A percentile compares a stretch with the other conserved stretches of the same genome.
These are phyloP conservation scores for Lichtheimia ramosa DNA, from an alignment of 371 early-diverging fungal genomes.

Conservation along the genomic window DNA sequence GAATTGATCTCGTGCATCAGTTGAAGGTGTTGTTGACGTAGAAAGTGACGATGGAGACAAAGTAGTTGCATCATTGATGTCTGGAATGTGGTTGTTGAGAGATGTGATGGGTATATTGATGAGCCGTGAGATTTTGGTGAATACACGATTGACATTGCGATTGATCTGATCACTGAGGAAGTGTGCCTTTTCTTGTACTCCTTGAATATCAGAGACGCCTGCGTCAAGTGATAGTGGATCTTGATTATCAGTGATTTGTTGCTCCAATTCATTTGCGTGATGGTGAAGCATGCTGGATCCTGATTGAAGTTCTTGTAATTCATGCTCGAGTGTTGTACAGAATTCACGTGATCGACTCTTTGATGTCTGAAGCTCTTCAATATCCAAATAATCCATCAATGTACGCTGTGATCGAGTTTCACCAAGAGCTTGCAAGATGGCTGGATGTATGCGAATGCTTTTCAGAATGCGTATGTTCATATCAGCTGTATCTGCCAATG, in stretches of 20 bases:
- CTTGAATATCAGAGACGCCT: constrained; percentile 27
- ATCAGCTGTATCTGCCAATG: constrained; percentile 17
- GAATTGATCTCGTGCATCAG: constrained; percentile 13
- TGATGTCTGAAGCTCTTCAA: constrained; percentile 8
- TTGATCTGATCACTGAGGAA: constrained; percentile 32
- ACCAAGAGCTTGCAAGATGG: constrained; percentile 5
- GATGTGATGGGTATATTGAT: constrained; percentile 21
- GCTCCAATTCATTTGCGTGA: constrained; percentile 23
- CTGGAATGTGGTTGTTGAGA: constrained; percentile 2
- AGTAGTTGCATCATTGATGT: not conserved
- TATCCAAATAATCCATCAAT: constrained; percentile 33
- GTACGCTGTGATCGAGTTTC: not conserved
- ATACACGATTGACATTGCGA: constrained; percentile 30
- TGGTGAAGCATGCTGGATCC: constrained; percentile 15
- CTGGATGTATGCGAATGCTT: constrained; percentile 29
- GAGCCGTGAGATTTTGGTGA: constrained; percentile 31
- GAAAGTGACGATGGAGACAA: not conserved
- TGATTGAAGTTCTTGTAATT: constrained; percentile 20
- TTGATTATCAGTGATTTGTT: constrained; percentile 24
- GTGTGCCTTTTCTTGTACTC: constrained; percentile 16
- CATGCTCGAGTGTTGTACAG: constrained; percentile 16
- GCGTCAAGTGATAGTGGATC: constrained; percentile 32
- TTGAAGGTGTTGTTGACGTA: not conserved
- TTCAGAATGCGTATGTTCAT: constrained; percentile 28
- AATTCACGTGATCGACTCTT: constrained; percentile 18